A percentile compares a stretch with the other conserved stretches of the same genome.
These are phyloP conservation scores for Graphilbum fragrans DNA, from an alignment of 2,329 filamentous ascomycete genomes.

Conservation along the genomic window DNA sequence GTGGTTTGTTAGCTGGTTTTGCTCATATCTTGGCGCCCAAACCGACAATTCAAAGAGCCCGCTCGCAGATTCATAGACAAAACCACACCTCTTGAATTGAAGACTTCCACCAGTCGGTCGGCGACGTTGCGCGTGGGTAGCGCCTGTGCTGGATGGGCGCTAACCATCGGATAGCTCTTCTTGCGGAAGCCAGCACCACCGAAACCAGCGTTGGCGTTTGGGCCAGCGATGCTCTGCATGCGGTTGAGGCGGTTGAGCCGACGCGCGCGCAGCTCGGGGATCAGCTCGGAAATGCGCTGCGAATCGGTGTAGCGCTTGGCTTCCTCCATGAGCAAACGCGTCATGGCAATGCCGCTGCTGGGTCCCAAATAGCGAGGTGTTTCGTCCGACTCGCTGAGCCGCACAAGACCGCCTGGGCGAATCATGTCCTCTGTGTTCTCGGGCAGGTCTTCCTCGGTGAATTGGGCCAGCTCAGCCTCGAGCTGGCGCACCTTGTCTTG, in stretches of 20 bases:
- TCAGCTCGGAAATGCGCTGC: conserved; percentile 82
- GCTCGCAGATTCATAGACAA: too few relatives aligned
- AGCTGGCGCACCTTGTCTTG: conserved; percentile 76
- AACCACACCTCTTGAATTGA: conserved; percentile 64
- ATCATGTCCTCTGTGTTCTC: conserved; percentile 74
- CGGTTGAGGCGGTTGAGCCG: conserved; percentile 41
- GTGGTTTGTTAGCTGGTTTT: too few relatives aligned
- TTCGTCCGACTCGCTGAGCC: conserved; percentile 75
- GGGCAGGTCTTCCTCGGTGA: conserved; percentile 65
- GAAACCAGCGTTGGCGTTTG: conserved; percentile 34
- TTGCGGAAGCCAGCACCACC: conserved; percentile 44
- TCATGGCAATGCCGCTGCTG: conserved; percentile 92
- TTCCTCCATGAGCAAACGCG: conserved; percentile 87
- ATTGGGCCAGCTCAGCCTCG: conserved; percentile 67
- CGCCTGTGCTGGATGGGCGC: conserved; percentile 63
- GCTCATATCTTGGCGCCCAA: too few relatives aligned
- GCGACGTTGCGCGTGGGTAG: conserved; percentile 65
- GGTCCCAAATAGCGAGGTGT: conserved; percentile 79
- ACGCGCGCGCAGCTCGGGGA: conserved; percentile 58
- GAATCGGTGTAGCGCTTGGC: conserved; percentile 88
- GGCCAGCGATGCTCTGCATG: conserved; percentile 51
- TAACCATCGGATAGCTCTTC: conserved; percentile 87
- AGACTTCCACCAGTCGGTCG: conserved; percentile 72
- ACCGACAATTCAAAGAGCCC: too few relatives aligned
- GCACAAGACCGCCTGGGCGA: conserved; percentile 73